Conservation (phyloP, 176 grass and related monocot genomes). For the Juncus effusus region DNA sequence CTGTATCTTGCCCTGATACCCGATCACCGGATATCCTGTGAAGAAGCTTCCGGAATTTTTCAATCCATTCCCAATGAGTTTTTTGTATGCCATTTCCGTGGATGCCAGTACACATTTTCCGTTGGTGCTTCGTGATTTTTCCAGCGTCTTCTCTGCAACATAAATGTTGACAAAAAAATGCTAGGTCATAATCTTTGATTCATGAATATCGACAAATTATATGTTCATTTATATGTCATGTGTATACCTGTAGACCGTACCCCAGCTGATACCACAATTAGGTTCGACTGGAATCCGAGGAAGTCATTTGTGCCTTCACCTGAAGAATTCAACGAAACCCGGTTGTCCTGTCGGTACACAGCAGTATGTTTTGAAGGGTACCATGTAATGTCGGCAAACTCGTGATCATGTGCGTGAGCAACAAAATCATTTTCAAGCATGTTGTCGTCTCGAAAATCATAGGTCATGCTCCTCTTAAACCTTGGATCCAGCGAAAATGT, state of each 20-base stretch:
- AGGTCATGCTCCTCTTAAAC: conserved; percentile 79
- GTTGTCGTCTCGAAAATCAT: conserved; percentile 45
- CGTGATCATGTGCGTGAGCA: conserved; percentile 43
- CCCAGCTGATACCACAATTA: conserved; percentile 11
- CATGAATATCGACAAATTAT: neutral
- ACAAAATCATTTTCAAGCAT: conserved; percentile 54
- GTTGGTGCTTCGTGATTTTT: conserved; percentile 33
- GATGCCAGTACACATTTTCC: conserved; percentile 49
- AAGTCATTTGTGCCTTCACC: conserved; percentile 69
- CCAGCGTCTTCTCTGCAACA: conserved; percentile 39
- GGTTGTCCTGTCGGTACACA: conserved; percentile 57
- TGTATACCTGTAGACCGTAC: conserved; percentile 39
- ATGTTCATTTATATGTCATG: neutral
- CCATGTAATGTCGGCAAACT: conserved; percentile 85
- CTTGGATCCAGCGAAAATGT: conserved; percentile 61
- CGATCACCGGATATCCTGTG: conserved; percentile 64
- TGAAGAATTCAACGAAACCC: conserved; percentile 32
- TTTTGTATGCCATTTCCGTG: conserved; percentile 46
- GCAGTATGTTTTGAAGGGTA: conserved; percentile 66
- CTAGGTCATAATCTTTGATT: neutral
- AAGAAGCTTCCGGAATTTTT: conserved; percentile 42
- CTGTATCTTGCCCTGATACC: conserved; percentile 69
- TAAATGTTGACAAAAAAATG: neutral
- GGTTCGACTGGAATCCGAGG: conserved; percentile 59
- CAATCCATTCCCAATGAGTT: conserved; percentile 48